A percentile compares a stretch with the other conserved stretches of the same genome.
Conservation (phyloP, 805 yeast species). For the Kuraishia piskuri region DNA sequence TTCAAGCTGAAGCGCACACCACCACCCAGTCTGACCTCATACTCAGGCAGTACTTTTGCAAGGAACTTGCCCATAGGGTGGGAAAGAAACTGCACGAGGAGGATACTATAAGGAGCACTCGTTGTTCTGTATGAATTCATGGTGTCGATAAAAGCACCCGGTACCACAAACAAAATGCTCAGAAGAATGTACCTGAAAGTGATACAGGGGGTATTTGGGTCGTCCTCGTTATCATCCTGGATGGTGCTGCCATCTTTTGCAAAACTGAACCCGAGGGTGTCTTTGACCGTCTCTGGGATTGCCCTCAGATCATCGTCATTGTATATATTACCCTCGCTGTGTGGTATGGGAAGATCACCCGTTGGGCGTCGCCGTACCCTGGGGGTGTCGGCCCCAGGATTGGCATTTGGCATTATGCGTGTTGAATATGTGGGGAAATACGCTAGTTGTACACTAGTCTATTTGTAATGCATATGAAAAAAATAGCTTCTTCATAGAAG, state of each 20-base stretch:
- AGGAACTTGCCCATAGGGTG: slow-evolving; percentile 40
- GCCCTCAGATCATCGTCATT: slow-evolving; percentile 13
- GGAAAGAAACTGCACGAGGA: slow-evolving; percentile 41
- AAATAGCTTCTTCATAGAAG: too few species aligned
- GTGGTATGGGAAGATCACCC: not conserved
- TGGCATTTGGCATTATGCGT: not conserved
- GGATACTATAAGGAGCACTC: slow-evolving; percentile 39
- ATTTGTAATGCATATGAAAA: not conserved
- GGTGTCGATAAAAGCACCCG: slow-evolving; percentile 31
- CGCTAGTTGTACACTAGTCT: not conserved
- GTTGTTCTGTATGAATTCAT: slow-evolving; percentile 25
- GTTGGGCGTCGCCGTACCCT: not conserved
- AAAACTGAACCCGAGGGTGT: slow-evolving; percentile 19
- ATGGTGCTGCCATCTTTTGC: slow-evolving; percentile 6
- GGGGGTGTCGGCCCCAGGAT: not conserved
- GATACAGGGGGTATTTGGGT: slow-evolving; percentile 17
- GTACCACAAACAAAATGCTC: slow-evolving; percentile 25
- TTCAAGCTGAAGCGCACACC: slow-evolving; percentile 26
- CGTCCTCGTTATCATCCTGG: slow-evolving; percentile 6
- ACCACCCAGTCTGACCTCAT: slow-evolving; percentile 10
- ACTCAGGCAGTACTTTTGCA: slow-evolving; percentile 31
- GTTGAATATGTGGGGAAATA: not conserved
- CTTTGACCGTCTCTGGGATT: slow-evolving; percentile 23
- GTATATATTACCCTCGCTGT: not conserved
- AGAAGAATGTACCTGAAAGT: slow-evolving; percentile 28